A percentile compares a stretch with the other conserved stretches of the same genome.
phyloP scores from a whole-genome alignment of 805 yeast genomes.

The Candida rishiriensis region DNA sequence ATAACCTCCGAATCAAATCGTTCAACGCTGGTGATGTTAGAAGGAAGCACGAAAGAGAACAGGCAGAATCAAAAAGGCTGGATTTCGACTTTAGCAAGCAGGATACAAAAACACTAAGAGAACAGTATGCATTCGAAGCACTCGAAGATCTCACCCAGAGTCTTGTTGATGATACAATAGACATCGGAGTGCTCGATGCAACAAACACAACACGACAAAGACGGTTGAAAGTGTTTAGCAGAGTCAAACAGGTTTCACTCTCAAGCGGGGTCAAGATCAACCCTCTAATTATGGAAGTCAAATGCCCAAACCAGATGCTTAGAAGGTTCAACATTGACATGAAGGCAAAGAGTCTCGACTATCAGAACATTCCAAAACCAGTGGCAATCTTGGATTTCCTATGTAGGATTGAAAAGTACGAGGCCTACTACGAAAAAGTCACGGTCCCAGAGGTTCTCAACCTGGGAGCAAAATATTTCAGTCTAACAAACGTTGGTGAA shows the following conservation, averaged over 20 bases:
- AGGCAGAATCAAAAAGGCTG: conserved; percentile 13
- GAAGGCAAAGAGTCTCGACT: conserved; percentile 61
- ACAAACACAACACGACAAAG: conserved; percentile 53
- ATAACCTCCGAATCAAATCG: conserved; percentile 24
- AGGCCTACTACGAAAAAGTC: conserved; percentile 34
- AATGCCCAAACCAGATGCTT: conserved; percentile 48
- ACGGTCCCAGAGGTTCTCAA: conserved; percentile 29
- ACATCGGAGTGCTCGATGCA: conserved; percentile 90
- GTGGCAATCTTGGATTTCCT: conserved; percentile 57
- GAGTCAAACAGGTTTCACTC: conserved; percentile 50
- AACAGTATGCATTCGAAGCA: conserved; percentile 94
- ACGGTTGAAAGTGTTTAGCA: conserved; percentile 48
- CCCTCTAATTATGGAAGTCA: conserved; percentile 55
- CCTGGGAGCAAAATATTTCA: conserved; percentile 26
- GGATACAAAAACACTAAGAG: conserved; percentile 57
- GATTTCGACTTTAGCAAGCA: conserved; percentile 32
- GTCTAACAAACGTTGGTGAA: conserved; percentile 33
- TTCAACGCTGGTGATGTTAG: conserved; percentile 53
- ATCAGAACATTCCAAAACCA: conserved; percentile 46
- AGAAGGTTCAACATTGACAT: conserved; percentile 59
- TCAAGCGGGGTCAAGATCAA: conserved; percentile 35
- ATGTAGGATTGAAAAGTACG: conserved; percentile 50
- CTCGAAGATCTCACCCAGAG: conserved; percentile 71
- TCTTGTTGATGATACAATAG: conserved; percentile 70
- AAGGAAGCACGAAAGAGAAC: conserved; percentile 32